These are phyloP conservation scores for Candida tetrigidarum DNA, from an alignment of 1,139 yeast species.

Conservation along the genomic window DNA sequence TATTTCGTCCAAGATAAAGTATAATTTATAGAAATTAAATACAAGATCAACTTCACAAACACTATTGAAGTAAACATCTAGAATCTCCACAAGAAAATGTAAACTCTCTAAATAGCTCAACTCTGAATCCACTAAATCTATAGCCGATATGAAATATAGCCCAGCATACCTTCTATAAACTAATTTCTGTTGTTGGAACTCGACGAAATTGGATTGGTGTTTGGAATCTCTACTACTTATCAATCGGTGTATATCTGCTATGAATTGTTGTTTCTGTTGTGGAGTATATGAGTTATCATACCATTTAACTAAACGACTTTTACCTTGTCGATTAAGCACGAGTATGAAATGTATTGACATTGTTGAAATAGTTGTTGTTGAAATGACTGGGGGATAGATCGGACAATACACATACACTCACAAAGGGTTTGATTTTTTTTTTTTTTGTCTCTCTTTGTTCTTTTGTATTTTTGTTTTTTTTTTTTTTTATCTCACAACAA, in stretches of 20 bases:
- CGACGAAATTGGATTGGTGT: conserved; percentile 79
- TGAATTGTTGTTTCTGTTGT: conserved; percentile 57
- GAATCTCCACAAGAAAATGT: conserved; percentile 85
- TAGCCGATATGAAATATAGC: conserved; percentile 78
- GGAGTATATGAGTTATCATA: conserved; percentile 43
- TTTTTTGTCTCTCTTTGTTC: not conserved
- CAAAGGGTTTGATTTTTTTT: not conserved
- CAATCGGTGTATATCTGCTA: conserved; percentile 76
- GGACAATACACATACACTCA: not conserved
- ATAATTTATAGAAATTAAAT: conserved; percentile 76
- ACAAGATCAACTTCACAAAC: conserved; percentile 96
- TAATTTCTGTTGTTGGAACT: conserved; percentile 68
- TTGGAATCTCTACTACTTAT: conserved; percentile 85
- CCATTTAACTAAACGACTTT: conserved; percentile 86
- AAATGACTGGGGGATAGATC: not conserved
- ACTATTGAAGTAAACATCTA: conserved; percentile 82
- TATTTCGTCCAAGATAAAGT: conserved; percentile 73
- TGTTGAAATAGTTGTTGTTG: conserved; percentile 34
- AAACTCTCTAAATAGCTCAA: conserved; percentile 81
- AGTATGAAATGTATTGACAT: conserved; percentile 76
- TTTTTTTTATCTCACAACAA: too few species aligned
- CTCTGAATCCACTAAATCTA: conserved; percentile 78
- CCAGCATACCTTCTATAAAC: conserved; percentile 95
- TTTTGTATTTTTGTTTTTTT: too few species aligned
- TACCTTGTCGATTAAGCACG: conserved; percentile 92